Evolutionary conservation across 164 flowering plant species (phyloP), one percentile per base, ranked within the genome.

Genomic region (Kalanchoe fedtschenkoi): DNA sequence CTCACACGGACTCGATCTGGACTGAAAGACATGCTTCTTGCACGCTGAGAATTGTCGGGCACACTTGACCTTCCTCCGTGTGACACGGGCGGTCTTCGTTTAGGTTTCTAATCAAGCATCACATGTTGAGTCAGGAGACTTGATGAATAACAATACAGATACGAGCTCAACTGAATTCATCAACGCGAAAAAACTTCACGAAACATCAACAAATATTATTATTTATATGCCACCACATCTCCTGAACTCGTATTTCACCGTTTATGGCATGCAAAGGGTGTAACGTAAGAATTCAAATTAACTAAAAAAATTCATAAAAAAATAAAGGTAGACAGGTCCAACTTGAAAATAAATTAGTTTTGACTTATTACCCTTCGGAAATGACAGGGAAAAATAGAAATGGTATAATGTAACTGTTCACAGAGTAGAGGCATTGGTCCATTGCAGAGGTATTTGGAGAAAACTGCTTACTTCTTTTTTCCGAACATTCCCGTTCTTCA

Each of bases 1-100:
- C 99, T 80, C 22, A 87, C 97, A 74, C 99, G 96, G 60, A 81
- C 96, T 65, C 96, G 76, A 19, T 95, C 99, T 32, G 97, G 96
- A 71, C 99, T 95, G 69, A 84, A 88, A 62, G 99, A 85, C 95
- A 95, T 77, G 73, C 99, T 95, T 74, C 99, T 77, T n/a, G 97
- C 88, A 33, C 97, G 87, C 75, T 90, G 96, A 42, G 96, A 78
- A 75, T 90, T 93, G 60, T 95, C 97, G 24, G 96, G 89, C 34
- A 80, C 86, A 70, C 86, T 79, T 33, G 99, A 86, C 69, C 99
- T 83, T 70, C 97, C 96, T 59, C 89, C 86, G 68, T 84, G 81
- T 54, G 96, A 77, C 54, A 72, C 80, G 47, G 93, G 81, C 38
- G 87, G 62, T 74, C 99, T 83, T 63, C 99, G 78, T 69, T 95